Evolutionary conservation across 495 filamentous ascomycete genomes (phyloP).

Genomic region (Trichoderma orchidacearum): DNA sequence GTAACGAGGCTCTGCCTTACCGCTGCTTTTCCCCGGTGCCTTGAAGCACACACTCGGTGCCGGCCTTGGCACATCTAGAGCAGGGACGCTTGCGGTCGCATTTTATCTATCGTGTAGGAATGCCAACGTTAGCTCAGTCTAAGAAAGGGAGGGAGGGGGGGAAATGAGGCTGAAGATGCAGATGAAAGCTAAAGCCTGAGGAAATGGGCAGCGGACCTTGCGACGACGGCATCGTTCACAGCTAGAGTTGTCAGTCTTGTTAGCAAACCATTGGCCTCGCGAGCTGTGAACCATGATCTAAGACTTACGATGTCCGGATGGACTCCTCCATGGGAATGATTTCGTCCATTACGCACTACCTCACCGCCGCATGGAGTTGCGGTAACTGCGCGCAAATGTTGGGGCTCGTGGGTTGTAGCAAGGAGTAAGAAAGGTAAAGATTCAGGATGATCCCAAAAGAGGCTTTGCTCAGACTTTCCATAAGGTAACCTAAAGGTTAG

Average conservation of each 20-base stretch:
- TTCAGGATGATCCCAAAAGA: no score
- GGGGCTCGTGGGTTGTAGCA: no score
- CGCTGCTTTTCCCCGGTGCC: conserved; percentile 11
- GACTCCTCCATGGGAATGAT: not conserved
- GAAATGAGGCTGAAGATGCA: no score
- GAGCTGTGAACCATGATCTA: not conserved
- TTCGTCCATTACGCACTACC: not conserved
- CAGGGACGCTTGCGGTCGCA: conserved; percentile 16
- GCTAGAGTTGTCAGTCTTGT: conserved; percentile 9
- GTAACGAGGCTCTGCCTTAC: conserved; percentile 1
- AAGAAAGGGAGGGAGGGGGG: not conserved
- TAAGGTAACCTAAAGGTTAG: no score
- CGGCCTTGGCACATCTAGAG: conserved; percentile 11
- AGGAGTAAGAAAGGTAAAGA: no score
- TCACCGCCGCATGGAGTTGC: no score
- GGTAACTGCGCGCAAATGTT: no score
- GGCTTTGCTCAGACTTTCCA: no score
- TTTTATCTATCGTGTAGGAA: conserved; percentile 15
- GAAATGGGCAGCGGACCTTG: not conserved
- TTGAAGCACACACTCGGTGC: conserved; percentile 10
- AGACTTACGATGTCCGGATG: not conserved
- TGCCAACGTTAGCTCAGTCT: not conserved
- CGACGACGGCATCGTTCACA: conserved; percentile 4
- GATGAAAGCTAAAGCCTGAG: no score
- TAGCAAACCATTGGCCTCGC: not conserved